Conservation (phyloP, 164 flowering plant genomes). For the Nelumbo lutea region DNA sequence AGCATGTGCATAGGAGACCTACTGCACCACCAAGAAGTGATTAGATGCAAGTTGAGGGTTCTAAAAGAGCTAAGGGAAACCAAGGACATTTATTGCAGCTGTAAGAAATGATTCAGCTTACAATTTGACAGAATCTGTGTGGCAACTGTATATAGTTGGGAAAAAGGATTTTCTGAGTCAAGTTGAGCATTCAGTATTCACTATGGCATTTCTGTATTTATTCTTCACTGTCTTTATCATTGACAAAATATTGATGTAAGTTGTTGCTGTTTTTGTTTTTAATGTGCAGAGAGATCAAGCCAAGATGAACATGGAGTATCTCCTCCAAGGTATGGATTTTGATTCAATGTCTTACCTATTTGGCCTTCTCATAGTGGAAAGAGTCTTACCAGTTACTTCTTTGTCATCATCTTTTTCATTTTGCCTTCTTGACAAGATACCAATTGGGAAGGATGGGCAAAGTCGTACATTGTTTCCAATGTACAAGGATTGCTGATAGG, state of each 20-base stretch:
- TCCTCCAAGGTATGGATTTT: slow-evolving; percentile 48
- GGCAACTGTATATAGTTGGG: too few species aligned
- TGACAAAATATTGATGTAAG: neutral
- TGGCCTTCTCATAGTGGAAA: neutral
- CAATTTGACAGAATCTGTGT: too few species aligned
- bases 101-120: too few species aligned
- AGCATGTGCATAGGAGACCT: too few species aligned
- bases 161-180: too few species aligned
- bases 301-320: slow-evolving; percentile 29
- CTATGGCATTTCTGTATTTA: neutral
- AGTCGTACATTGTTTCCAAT: neutral
- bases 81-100: too few species aligned
- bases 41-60: too few species aligned
- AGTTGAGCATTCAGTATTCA: neutral
- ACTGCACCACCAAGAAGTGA: too few species aligned
- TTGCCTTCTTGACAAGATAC: neutral
- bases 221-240: neutral
- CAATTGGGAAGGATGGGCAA: neutral
- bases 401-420: neutral
- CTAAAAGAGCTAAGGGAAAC: too few species aligned
- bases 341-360: neutral
- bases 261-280: slow-evolving; percentile 6
- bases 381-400: too few species aligned
- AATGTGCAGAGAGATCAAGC: slow-evolving; percentile 39
- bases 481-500: neutral